Base-by-base conservation (phyloP, 192 early-diverging fungal genomes). In the Coemansia sp. region DNA sequence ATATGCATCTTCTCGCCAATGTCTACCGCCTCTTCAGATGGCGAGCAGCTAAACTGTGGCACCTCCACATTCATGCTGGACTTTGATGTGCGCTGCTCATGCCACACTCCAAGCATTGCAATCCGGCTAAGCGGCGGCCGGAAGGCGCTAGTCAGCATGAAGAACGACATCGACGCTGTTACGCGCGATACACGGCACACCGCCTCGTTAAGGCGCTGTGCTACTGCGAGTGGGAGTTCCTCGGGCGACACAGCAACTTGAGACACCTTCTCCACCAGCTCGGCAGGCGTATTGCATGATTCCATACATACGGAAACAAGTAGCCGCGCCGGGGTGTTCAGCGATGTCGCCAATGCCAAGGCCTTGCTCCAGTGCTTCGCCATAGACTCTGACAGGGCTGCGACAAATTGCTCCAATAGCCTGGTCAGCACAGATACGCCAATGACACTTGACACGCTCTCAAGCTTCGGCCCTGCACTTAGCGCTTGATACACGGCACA, bases 1-100 rank as follows among this genome's bases (percentile, higher is more conserved):
- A 81, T 60, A 40, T 81, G 78, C 63, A 81, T 74, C 56, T 72
- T 71, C 34, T 81, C 78, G 59, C 78, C 78, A 37, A 81, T 65
- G 10, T 81, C 78, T 2, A 81, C 71, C 10, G 69, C 78, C 53
- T 81, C 73, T 38, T 81, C 78, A 0, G 78, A 75, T 11, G 78
- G 78, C 57, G 78, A 71, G 56, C 65, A 61, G 66, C 78, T 81
- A 45, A 81, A 81, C 40, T 55, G 60, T 33, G 73, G 69, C 18
- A 75, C 60, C 1, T 38, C 55, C 4, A 79, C 69, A 50, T 73
- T 69, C 76, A 79, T 79, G 65, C 70, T 79, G 21, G 76, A 79
- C 21, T 43, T 59, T 56, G 60, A 60, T 20, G 58, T 23, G n/a
- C 34, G 51, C 24, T 50, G 37, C 28, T 40, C 61, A 38, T 74